Evolutionary conservation across 2,329 filamentous ascomycete genomes (phyloP).

Genomic region (Cladosporium sp.): DNA sequence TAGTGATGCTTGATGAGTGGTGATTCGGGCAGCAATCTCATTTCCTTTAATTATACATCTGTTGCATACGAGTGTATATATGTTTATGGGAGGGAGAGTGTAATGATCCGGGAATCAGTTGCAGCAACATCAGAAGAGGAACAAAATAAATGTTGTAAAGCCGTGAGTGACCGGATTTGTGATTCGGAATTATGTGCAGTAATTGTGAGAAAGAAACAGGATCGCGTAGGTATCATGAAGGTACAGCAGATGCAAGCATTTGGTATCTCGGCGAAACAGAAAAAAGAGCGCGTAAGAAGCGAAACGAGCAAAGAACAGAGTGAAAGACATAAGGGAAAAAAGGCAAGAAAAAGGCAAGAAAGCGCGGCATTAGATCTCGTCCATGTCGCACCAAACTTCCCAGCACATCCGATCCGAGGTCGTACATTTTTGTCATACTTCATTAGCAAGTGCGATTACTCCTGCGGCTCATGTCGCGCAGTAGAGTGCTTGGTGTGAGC

Average conservation of each 20-base stretch:
- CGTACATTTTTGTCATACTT: background rate
- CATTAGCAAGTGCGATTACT: background rate
- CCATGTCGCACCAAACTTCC: background rate
- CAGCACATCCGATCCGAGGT: too few relatives aligned
- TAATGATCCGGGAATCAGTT: too few relatives aligned
- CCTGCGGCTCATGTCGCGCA: background rate
- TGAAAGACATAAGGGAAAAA: background rate
- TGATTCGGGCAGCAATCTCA: too few relatives aligned
- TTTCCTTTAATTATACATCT: too few relatives aligned
- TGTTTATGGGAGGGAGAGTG: too few relatives aligned
- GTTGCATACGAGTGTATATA: too few relatives aligned
- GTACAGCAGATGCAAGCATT: constrained; percentile 1
- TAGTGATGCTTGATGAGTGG: background rate
- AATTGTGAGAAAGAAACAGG: background rate
- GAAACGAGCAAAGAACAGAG: background rate
- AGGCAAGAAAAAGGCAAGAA: background rate
- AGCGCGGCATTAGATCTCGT: background rate
- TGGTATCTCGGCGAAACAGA: constrained; percentile 5
- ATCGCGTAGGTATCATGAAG: constrained; percentile 12
- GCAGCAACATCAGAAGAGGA: too few relatives aligned
- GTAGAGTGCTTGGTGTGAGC: constrained; percentile 6
- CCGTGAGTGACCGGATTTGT: too few relatives aligned
- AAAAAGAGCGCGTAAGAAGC: background rate
- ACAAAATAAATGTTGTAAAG: too few relatives aligned
- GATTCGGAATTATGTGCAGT: too few relatives aligned